Conservation (phyloP, 2,329 filamentous ascomycete genomes). For the Karstenula rhodostoma region DNA sequence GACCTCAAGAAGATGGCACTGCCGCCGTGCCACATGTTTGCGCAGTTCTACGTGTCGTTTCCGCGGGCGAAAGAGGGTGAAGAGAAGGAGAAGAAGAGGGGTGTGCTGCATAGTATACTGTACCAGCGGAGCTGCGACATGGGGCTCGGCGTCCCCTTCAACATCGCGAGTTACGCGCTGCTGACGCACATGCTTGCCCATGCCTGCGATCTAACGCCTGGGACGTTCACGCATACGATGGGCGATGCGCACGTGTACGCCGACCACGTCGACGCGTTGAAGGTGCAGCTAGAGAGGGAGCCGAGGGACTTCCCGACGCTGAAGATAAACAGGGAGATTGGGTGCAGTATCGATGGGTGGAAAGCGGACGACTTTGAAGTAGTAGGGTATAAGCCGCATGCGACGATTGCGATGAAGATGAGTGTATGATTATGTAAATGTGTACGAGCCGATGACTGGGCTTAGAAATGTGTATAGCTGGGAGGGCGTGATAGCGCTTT, state of each 20-base stretch:
- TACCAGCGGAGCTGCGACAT: conserved; percentile 97
- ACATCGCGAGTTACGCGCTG: conserved; percentile 93
- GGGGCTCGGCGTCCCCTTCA: conserved; percentile 96
- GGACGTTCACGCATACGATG: conserved; percentile 93
- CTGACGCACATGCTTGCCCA: conserved; percentile 95
- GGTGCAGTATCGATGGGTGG: conserved; percentile 89
- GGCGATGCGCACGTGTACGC: conserved; percentile 97
- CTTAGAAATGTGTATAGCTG: neutral
- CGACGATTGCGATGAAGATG: conserved; percentile 98
- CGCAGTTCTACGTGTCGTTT: conserved; percentile 91
- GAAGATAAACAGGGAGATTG: conserved; percentile 72
- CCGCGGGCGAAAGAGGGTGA: conserved; percentile 53
- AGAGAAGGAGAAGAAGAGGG: conserved; percentile 57
- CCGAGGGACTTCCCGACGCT: conserved; percentile 83
- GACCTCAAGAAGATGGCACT: conserved; percentile 89
- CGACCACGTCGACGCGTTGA: conserved; percentile 89
- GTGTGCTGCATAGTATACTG: conserved; percentile 83
- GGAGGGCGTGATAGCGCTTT: neutral
- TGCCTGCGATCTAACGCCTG: conserved; percentile 82
- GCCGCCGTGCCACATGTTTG: conserved; percentile 97
- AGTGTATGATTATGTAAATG: conserved; percentile 67
- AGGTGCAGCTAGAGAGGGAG: conserved; percentile 79
- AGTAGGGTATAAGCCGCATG: conserved; percentile 88
- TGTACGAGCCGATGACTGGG: neutral
- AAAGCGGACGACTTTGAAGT: conserved; percentile 86